phyloP scores from a whole-genome alignment of 176 grass and related monocot species.

The barley (Hordeum vulgare) region MorexV3_pseudomolecules_assembly NC_058523.1:151931579-151932078 shows the following conservation, averaged over 20 bases:
- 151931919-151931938: background rate
- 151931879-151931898: background rate
- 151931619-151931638: constrained; percentile 4
- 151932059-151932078: no score
- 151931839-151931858: background rate
- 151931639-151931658: background rate
- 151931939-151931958: background rate
- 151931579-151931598: constrained; percentile 47
- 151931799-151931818: constrained; percentile 6
- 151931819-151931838: background rate
- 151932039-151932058: no score
- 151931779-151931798: background rate
- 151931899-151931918: background rate
- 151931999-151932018: no score
- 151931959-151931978: background rate
- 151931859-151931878: background rate
- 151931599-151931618: constrained; percentile 46
- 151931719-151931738: constrained; percentile 61
- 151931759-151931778: background rate
- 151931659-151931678: constrained; percentile 16
- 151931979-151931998: no score
- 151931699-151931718: background rate
- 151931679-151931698: constrained; percentile 11
- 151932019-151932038: no score
- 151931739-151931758: constrained; percentile 25